Evolutionary conservation across 148 eudicot genomes (phyloP).

Genomic region (Heliosperma pusillum): DNA sequence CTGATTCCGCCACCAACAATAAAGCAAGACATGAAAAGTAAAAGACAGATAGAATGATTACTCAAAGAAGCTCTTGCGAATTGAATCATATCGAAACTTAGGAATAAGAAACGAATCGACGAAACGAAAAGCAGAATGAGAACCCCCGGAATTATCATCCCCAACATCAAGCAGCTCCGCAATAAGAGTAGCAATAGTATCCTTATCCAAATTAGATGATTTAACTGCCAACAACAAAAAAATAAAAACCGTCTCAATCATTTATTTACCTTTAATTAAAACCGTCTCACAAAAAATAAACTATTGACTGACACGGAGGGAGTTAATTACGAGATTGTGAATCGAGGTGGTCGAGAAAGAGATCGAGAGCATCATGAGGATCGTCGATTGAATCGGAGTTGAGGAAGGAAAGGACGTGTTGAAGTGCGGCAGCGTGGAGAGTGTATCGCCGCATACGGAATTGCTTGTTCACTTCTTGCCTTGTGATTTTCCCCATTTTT

Average conservation of each 20-base stretch:
- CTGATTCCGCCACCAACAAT: too few species aligned
- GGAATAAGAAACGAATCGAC: conserved; percentile 67
- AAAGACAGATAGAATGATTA: conserved; percentile 12
- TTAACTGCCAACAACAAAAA: conserved; percentile 54
- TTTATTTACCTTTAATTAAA: too few species aligned
- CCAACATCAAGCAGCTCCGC: conserved; percentile 46
- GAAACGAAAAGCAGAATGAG: conserved; percentile 44
- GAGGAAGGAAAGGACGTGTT: conserved; percentile 50
- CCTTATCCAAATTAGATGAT: conserved; percentile 78
- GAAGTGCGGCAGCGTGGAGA: conserved; percentile 73
- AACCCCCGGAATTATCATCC: conserved; percentile 19
- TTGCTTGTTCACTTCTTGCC: conserved; percentile 60
- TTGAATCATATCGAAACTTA: conserved; percentile 65
- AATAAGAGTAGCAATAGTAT: conserved; percentile 46
- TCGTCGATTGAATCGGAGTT: conserved; percentile 39
- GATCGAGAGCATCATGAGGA: conserved; percentile 61
- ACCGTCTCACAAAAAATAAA: not conserved
- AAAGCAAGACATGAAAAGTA: not conserved
- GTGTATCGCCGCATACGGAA: conserved; percentile 61
- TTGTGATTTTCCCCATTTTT: conserved; percentile 31
- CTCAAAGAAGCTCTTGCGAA: conserved; percentile 60
- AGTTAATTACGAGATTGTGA: conserved; percentile 36
- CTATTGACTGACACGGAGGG: not conserved
- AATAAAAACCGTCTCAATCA: too few species aligned
- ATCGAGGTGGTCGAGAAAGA: conserved; percentile 77